Evolutionary conservation across 768 basidiomycete genomes (phyloP).

Genomic region (Phylloporus sp.): DNA sequence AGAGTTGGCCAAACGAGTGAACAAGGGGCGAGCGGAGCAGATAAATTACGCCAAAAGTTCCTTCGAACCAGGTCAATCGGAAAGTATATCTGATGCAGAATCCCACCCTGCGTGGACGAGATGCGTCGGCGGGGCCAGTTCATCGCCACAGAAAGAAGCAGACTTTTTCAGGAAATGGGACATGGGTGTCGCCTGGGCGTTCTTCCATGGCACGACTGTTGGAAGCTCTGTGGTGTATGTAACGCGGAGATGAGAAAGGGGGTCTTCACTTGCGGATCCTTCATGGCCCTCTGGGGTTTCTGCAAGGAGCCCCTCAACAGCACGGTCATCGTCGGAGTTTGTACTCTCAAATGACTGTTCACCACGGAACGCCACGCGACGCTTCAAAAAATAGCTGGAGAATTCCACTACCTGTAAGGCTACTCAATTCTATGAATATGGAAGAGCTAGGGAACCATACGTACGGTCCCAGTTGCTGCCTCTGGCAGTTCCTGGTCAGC

Average conservation of each 20-base stretch:
- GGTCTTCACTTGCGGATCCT: constrained; percentile 28
- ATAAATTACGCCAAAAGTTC: constrained; percentile 25
- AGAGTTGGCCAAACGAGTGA: constrained; percentile 17
- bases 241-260: constrained; percentile 34
- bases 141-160: constrained; percentile 35
- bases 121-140: constrained; percentile 41
- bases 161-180: constrained; percentile 37
- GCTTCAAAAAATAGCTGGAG: constrained; percentile 23
- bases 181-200: constrained; percentile 31
- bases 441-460: constrained; percentile 26
- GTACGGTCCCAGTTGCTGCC: constrained; percentile 27
- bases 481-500: constrained; percentile 22
- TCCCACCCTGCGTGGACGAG: constrained; percentile 58
- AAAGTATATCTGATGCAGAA: constrained; percentile 41
- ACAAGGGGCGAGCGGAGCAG: constrained; percentile 6
- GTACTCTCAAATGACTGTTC: constrained; percentile 31
- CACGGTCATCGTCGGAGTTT: constrained; percentile 35
- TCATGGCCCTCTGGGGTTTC: constrained; percentile 30
- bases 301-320: constrained; percentile 30
- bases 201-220: constrained; percentile 32
- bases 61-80: constrained; percentile 24
- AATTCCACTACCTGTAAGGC: constrained; percentile 28
- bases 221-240: constrained; percentile 33
- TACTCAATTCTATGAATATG: constrained; percentile 28
- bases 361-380: constrained; percentile 24